These are phyloP conservation scores for Cyanidioschyzon merolae DNA, from an alignment of 23 red algal genomes.

Conservation along the genomic window DNA sequence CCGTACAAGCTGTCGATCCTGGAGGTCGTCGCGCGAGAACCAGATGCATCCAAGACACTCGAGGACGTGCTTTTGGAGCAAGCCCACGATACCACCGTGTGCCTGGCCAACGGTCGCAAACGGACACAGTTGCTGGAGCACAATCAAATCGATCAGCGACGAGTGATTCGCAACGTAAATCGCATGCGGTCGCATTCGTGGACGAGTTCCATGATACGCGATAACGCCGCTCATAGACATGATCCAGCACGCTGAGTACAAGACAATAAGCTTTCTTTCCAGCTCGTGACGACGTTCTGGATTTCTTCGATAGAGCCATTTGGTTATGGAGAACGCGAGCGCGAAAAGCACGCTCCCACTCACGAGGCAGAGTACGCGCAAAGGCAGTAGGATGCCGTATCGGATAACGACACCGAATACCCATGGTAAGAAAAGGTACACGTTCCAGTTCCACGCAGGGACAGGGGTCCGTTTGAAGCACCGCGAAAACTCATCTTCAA, in stretches of 20 bases:
- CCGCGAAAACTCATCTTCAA: slow-evolving; percentile 35
- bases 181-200: slow-evolving; percentile 19
- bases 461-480: slow-evolving; percentile 26
- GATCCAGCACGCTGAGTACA: slow-evolving; percentile 31
- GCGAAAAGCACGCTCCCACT: background rate
- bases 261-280: background rate
- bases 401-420: slow-evolving; percentile 22
- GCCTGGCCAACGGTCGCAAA: slow-evolving; percentile 33
- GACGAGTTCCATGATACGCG: slow-evolving; percentile 27
- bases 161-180: slow-evolving; percentile 42
- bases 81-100: slow-evolving; percentile 22
- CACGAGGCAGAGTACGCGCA: slow-evolving; percentile 15
- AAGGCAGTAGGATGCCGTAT: slow-evolving; percentile 30
- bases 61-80: slow-evolving; percentile 24
- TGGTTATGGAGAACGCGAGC: background rate
- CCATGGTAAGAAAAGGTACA: slow-evolving; percentile 29
- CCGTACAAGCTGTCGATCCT: slow-evolving; percentile 27
- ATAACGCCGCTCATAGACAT: slow-evolving; percentile 36
- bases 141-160: slow-evolving; percentile 23
- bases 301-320: background rate
- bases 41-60: slow-evolving; percentile 35
- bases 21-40: slow-evolving; percentile 33
- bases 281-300: background rate
- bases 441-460: slow-evolving; percentile 37
- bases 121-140: slow-evolving; percentile 22